phyloP scores from a whole-genome alignment of 495 filamentous ascomycete genomes.

The Neohortaea acidophila region DNA sequence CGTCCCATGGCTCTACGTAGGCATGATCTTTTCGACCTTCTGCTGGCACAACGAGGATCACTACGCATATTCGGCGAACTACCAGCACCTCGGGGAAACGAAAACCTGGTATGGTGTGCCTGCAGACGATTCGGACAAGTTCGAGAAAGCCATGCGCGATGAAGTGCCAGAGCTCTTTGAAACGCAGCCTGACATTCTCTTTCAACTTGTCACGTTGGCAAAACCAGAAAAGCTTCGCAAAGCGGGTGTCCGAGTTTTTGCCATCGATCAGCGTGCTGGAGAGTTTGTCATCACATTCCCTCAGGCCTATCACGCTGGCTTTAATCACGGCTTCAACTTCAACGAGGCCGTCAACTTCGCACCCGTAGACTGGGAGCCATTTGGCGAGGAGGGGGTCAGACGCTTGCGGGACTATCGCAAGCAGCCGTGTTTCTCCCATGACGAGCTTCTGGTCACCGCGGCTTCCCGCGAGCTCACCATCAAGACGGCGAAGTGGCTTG shows the following conservation, averaged over 20 bases:
- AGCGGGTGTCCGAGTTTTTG: slow-evolving; percentile 81
- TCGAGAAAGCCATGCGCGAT: slow-evolving; percentile 87
- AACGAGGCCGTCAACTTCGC: slow-evolving; percentile 99
- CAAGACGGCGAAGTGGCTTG: slow-evolving; percentile 86
- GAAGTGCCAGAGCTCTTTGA: slow-evolving; percentile 95
- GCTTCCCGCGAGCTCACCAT: slow-evolving; percentile 66
- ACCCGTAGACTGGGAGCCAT: slow-evolving; percentile 91
- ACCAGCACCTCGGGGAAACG: slow-evolving; percentile 95
- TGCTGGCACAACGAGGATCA: slow-evolving; percentile 99
- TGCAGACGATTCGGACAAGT: slow-evolving; percentile 78
- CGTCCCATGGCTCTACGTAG: slow-evolving; percentile 98
- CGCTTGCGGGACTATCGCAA: slow-evolving; percentile 75
- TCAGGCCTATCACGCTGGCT: slow-evolving; percentile 31
- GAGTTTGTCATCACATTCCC: slow-evolving; percentile 78
- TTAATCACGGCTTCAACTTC: slow-evolving; percentile 76
- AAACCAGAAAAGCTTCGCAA: slow-evolving; percentile 90
- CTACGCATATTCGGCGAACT: slow-evolving; percentile 94
- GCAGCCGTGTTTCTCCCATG: slow-evolving; percentile 92
- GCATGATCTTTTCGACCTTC: slow-evolving; percentile 99
- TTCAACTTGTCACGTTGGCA: slow-evolving; percentile 89
- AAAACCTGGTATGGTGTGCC: slow-evolving; percentile 99
- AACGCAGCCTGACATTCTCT: slow-evolving; percentile 88
- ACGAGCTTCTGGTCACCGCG: slow-evolving; percentile 86
- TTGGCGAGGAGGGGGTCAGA: slow-evolving; percentile 71
- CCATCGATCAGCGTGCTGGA: slow-evolving; percentile 85